A percentile compares a stretch with the other conserved stretches of the same genome.
phyloP scores from a whole-genome alignment of 1,139 yeast genomes.

The Yamadazyma atlantica region DNA sequence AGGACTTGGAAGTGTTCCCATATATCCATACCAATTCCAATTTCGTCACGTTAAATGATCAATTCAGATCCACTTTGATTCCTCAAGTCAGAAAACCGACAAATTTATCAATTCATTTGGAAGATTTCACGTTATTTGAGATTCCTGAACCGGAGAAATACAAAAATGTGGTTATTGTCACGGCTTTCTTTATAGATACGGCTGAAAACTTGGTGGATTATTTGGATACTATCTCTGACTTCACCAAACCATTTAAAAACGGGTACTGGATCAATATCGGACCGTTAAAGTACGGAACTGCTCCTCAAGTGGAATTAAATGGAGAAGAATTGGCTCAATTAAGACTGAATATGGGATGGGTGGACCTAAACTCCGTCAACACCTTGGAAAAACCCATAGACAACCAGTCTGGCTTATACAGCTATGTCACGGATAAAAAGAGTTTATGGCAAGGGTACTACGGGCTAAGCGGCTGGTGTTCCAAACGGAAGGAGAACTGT shows the following conservation, averaged over 20 bases:
- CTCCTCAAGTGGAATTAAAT: conserved; percentile 74
- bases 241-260: conserved; percentile 39
- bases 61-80: conserved; percentile 49
- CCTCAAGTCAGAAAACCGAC: conserved; percentile 36
- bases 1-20: conserved; percentile 49
- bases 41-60: conserved; percentile 50
- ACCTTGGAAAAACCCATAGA: conserved; percentile 28
- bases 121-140: conserved; percentile 63
- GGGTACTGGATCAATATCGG: conserved; percentile 84
- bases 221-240: conserved; percentile 55
- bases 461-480: conserved; percentile 56
- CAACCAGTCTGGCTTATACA: conserved; percentile 25
- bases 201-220: conserved; percentile 81
- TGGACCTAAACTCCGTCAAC: conserved; percentile 40
- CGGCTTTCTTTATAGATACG: conserved; percentile 81
- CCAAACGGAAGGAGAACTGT: conserved; percentile 26
- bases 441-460: conserved; percentile 80
- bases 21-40: conserved; percentile 75
- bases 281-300: conserved; percentile 85
- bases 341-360: conserved; percentile 64
- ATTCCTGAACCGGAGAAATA: conserved; percentile 21
- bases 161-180: conserved; percentile 58
- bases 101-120: conserved; percentile 51
- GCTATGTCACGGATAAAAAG: conserved; percentile 60
- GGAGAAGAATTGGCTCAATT: conserved; percentile 59